Conservation (phyloP, 116 monocot species). For the Trichopus zeylanicus region DNA sequence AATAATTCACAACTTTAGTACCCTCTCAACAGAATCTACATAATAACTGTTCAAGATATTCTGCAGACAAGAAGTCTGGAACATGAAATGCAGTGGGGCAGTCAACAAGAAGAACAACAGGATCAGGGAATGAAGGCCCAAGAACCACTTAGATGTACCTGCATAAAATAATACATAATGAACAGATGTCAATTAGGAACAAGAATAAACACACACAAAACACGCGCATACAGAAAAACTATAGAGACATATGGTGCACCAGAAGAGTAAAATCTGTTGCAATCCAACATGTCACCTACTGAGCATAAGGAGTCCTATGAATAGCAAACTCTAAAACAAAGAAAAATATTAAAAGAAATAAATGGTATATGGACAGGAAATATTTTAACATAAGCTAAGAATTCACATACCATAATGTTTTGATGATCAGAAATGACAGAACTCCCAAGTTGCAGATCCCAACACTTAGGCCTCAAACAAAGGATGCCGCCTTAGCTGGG, state of each 20-base stretch:
- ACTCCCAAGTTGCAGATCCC: conserved; percentile 93
- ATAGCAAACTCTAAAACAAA: too few relatives aligned
- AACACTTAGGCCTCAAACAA: conserved; percentile 93
- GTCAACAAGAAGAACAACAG: conserved; percentile 85
- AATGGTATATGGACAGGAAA: not conserved
- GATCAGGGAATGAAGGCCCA: conserved; percentile 79
- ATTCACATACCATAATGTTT: conserved; percentile 43
- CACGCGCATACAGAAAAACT: too few relatives aligned
- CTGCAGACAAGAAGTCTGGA: conserved; percentile 40
- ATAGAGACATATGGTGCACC: too few relatives aligned
- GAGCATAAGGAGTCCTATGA: too few relatives aligned
- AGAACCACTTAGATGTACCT: conserved; percentile 94
- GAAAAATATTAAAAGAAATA: not conserved
- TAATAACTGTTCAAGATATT: conserved; percentile 68
- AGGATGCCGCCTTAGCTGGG: conserved; percentile 67
- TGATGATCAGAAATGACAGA: conserved; percentile 85
- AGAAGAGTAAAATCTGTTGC: too few relatives aligned
- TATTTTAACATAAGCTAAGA: not conserved
- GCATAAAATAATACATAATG: conserved; percentile 4
- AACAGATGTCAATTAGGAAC: not conserved
- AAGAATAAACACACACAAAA: too few relatives aligned
- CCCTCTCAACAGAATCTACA: conserved; percentile 23
- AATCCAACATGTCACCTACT: too few relatives aligned
- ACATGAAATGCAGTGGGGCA: conserved; percentile 77
- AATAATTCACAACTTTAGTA: conserved; percentile 73